Evolutionary conservation across 768 basidiomycete species (phyloP).

Genomic region (Termitomyces sp.): DNA sequence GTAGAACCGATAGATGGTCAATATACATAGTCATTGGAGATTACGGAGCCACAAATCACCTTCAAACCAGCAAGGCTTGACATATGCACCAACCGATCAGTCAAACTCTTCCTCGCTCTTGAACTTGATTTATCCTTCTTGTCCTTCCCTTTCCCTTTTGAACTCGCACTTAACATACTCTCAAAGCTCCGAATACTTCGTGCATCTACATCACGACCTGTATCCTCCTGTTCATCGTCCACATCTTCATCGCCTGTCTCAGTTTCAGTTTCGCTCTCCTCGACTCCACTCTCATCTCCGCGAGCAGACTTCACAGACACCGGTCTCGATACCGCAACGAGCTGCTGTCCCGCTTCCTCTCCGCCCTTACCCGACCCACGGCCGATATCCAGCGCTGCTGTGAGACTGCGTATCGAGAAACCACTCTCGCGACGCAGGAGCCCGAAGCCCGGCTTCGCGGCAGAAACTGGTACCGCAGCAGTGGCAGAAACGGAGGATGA

Average conservation of each 20-base stretch:
- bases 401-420: slow-evolving; percentile 78
- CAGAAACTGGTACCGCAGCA: slow-evolving; percentile 22
- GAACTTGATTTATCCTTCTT: slow-evolving; percentile 7
- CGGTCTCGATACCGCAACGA: slow-evolving; percentile 40
- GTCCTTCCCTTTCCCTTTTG: slow-evolving; percentile 17
- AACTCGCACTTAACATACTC: slow-evolving; percentile 66
- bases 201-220: slow-evolving; percentile 46
- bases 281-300: slow-evolving; percentile 27
- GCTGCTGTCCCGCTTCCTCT: slow-evolving; percentile 40
- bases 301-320: slow-evolving; percentile 25
- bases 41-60: slow-evolving; percentile 15
- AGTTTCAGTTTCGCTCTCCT: slow-evolving; percentile 18
- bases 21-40: neutral
- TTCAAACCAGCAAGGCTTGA: slow-evolving; percentile 52
- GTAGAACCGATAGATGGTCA: slow-evolving; percentile 3
- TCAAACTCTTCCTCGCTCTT: slow-evolving; percentile 58
- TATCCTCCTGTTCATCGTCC: slow-evolving; percentile 31
- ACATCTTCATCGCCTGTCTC: slow-evolving; percentile 32
- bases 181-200: slow-evolving; percentile 84
- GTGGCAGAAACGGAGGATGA: neutral
- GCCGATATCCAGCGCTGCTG: slow-evolving; percentile 52
- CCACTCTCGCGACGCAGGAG: slow-evolving; percentile 68
- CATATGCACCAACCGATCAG: slow-evolving; percentile 78
- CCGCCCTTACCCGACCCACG: slow-evolving; percentile 26
- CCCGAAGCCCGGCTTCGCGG: slow-evolving; percentile 50